phyloP scores from a whole-genome alignment of 352 stramenopile genomes.

The Albugo laibachii region DNA sequence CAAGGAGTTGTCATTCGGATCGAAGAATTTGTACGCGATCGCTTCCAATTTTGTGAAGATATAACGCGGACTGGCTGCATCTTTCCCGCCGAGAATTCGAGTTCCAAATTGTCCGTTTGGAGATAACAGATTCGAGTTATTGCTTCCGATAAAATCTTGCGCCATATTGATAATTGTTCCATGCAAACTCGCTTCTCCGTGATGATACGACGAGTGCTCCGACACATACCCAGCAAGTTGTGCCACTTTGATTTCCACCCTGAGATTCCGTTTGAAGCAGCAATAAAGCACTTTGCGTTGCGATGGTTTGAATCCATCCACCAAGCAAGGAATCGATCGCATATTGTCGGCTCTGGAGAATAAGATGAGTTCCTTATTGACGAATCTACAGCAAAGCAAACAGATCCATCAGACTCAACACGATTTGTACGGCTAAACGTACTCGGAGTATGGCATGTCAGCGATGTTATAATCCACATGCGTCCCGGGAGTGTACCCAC shows the following conservation, averaged over 20 bases:
- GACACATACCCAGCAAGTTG: constrained; percentile 94
- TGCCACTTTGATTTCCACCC: constrained; percentile 81
- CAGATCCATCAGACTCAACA: not conserved
- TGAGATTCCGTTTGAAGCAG: constrained; percentile 97
- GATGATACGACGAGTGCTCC: constrained; percentile 97
- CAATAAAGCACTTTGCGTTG: constrained; percentile 96
- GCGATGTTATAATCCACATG: constrained; percentile 86
- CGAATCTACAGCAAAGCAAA: constrained; percentile 50
- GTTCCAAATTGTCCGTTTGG: constrained; percentile 96
- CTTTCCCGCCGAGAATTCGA: constrained; percentile 91
- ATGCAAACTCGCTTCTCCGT: constrained; percentile 89
- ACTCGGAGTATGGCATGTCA: constrained; percentile 85
- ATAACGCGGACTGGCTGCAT: constrained; percentile 85
- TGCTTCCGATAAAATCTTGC: constrained; percentile 96
- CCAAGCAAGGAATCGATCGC: constrained; percentile 85
- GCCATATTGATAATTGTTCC: constrained; percentile 96
- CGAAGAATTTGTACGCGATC: constrained; percentile 71
- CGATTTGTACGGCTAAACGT: constrained; percentile 7
- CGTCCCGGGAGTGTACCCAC: constrained; percentile 59
- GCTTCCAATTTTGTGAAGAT: constrained; percentile 85
- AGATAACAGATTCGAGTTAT: constrained; percentile 93
- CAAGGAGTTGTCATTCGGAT: constrained; percentile 78
- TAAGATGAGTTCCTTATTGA: constrained; percentile 98
- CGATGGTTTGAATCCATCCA: constrained; percentile 97
- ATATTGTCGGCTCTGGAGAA: constrained; percentile 97